These are phyloP conservation scores for Quillaja saponaria DNA, from an alignment of 306 rosid species.

Conservation along the genomic window DNA sequence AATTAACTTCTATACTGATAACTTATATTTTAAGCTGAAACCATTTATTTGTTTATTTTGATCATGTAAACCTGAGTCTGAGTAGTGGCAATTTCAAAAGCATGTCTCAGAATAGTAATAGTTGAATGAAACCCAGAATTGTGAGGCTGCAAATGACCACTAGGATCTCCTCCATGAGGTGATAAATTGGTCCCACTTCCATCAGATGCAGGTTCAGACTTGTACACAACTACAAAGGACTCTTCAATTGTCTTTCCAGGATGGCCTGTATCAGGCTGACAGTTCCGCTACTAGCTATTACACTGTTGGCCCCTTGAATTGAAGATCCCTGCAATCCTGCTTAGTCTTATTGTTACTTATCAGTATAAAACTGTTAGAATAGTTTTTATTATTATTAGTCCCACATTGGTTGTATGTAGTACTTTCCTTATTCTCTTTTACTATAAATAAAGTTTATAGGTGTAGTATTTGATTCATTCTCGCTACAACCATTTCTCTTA, in stretches of 20 bases:
- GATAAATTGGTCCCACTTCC: slow-evolving; percentile 63
- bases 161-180: slow-evolving; percentile 53
- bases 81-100: slow-evolving; percentile 89
- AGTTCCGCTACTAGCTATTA: slow-evolving; percentile 53
- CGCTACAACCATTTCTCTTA: too few relatives aligned
- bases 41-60: slow-evolving; percentile 4
- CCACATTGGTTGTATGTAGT: too few relatives aligned
- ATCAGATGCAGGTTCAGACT: slow-evolving; percentile 76
- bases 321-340: slow-evolving; percentile 90
- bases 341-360: slow-evolving; percentile 32
- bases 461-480: too few relatives aligned
- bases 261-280: slow-evolving; percentile 52
- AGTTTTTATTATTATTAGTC: too few relatives aligned
- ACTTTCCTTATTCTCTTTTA: too few relatives aligned
- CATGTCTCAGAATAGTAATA: slow-evolving; percentile 71
- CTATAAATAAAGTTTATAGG: too few relatives aligned
- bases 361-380: too few relatives aligned
- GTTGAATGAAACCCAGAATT: slow-evolving; percentile 80
- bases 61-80: slow-evolving; percentile 78
- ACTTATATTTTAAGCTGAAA: background rate
- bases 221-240: slow-evolving; percentile 89
- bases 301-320: slow-evolving; percentile 74
- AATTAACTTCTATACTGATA: slow-evolving; percentile 3
- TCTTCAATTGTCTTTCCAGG: slow-evolving; percentile 87
- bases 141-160: slow-evolving; percentile 62